Percentiles rank a stretch among this genome's conserved stretches.
Conservation (phyloP, 1,284 basidiomycete genomes). For the Ceratobasidium sp. region DNA sequence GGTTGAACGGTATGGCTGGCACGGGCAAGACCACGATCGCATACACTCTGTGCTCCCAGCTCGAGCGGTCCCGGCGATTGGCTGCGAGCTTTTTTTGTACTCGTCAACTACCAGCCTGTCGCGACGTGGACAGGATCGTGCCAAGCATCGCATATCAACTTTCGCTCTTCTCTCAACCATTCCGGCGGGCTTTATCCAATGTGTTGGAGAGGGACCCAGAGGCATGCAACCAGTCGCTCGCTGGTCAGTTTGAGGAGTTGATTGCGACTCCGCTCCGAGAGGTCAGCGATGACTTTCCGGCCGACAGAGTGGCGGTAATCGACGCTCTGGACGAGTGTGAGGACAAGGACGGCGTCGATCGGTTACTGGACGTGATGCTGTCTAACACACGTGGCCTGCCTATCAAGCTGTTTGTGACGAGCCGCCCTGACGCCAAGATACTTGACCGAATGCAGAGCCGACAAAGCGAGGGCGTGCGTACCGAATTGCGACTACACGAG, state of each 20-base stretch:
- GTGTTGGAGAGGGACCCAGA: not conserved
- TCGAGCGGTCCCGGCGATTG: not conserved
- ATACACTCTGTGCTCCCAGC: not conserved
- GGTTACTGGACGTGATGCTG: not conserved
- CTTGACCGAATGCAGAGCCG: not conserved
- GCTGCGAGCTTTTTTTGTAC: slow-evolving; percentile 27
- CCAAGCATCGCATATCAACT: slow-evolving; percentile 21
- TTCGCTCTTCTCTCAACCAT: not conserved
- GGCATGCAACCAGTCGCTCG: not conserved
- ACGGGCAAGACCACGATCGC: too few species aligned
- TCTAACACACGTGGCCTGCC: not conserved
- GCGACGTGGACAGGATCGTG: slow-evolving; percentile 9
- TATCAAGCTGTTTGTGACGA: not conserved
- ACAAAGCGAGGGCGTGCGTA: not conserved
- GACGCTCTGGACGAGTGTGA: slow-evolving; percentile 29
- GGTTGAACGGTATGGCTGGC: too few species aligned
- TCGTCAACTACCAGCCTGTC: not conserved
- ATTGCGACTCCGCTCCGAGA: not conserved
- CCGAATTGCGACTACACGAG: not conserved
- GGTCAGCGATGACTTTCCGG: not conserved
- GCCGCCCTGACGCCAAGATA: slow-evolving; percentile 13
- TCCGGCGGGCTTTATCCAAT: not conserved
- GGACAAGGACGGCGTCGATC: not conserved
- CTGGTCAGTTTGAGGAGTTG: not conserved
- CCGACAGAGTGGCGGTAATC: not conserved